Conservation (phyloP, 2,329 filamentous ascomycete genomes). For the Epichloe bromicola region DNA sequence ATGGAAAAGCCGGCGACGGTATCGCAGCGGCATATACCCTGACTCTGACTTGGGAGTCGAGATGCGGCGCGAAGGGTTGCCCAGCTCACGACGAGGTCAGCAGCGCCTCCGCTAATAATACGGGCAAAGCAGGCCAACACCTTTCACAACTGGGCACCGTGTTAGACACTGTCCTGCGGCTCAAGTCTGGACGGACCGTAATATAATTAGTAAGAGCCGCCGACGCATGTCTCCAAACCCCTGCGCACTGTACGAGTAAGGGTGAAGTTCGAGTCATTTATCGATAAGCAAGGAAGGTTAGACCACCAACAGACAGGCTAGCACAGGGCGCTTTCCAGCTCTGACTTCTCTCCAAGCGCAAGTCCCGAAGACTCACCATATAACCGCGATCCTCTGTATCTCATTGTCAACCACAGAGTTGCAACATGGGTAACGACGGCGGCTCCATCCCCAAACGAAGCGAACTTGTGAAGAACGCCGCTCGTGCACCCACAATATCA, state of each 20-base stretch:
- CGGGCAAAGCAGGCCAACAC: not conserved
- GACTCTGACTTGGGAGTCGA: not conserved
- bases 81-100: not conserved
- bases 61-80: not conserved
- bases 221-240: not conserved
- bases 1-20: not conserved
- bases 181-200: too few species aligned
- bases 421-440: conserved; percentile 79
- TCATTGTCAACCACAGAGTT: not conserved
- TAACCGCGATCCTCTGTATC: not conserved
- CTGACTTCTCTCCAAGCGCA: not conserved
- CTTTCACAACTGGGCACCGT: not conserved
- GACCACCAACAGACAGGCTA: too few species aligned
- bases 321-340: too few species aligned
- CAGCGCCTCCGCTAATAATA: not conserved
- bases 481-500: conserved; percentile 65
- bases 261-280: too few species aligned
- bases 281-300: too few species aligned
- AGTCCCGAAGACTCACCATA: not conserved
- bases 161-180: too few species aligned
- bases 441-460: conserved; percentile 91
- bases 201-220: too few species aligned
- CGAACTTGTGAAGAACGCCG: conserved; percentile 90
- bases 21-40: not conserved
- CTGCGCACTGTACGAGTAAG: not conserved